Percentiles rank a stretch among this genome's conserved stretches.
Conservation (phyloP, 129 eudicot species). For the Saussurea involucrata region DNA sequence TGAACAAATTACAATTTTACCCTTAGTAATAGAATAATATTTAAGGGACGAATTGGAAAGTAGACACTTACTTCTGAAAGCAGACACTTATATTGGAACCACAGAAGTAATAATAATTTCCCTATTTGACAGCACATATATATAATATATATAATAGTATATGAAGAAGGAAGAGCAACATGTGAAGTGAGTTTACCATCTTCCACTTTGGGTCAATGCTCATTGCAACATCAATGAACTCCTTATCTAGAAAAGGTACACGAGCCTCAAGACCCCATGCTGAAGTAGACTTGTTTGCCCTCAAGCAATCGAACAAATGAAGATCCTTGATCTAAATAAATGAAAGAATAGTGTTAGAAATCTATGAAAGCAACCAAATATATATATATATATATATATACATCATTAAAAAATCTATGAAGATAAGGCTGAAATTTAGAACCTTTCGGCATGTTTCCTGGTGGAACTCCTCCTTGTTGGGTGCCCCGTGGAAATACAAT, state of each 20-base stretch:
- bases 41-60: too few relatives aligned
- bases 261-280: slow-evolving; percentile 99
- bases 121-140: background rate
- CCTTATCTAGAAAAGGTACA: slow-evolving; percentile 97
- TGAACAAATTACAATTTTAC: background rate
- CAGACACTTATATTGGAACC: too few relatives aligned
- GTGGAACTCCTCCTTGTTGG: slow-evolving; percentile 90
- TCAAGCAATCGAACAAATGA: slow-evolving; percentile 92
- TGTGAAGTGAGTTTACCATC: slow-evolving; percentile 52
- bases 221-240: slow-evolving; percentile 88
- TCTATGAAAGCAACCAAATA: background rate
- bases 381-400: background rate
- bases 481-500: slow-evolving; percentile 93
- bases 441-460: slow-evolving; percentile 95
- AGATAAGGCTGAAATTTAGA: background rate
- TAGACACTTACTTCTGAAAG: too few relatives aligned
- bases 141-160: background rate
- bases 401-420: background rate
- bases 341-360: background rate
- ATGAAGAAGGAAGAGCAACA: background rate
- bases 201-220: slow-evolving; percentile 92
- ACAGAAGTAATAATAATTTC: background rate
- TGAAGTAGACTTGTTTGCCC: slow-evolving; percentile 98
- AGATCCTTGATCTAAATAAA: slow-evolving; percentile 82
- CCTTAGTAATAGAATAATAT: too few relatives aligned